Conservation (phyloP, 1,139 yeast species). For the Yamadazyma sp. region DNA sequence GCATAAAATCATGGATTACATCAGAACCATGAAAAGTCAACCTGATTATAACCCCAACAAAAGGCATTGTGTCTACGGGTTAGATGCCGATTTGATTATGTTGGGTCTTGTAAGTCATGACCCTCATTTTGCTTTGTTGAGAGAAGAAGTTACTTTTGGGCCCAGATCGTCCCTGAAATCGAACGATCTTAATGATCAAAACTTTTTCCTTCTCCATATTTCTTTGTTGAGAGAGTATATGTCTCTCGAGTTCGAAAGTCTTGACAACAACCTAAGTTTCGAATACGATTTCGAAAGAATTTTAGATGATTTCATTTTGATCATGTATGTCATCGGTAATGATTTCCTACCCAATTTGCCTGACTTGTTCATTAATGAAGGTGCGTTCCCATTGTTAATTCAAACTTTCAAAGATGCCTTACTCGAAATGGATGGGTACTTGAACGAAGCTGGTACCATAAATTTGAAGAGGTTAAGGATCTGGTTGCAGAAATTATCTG, state of each 20-base stretch:
- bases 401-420: constrained; percentile 85
- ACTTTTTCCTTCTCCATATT: constrained; percentile 78
- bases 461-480: constrained; percentile 67
- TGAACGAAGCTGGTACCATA: constrained; percentile 80
- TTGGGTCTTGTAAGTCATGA: constrained; percentile 94
- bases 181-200: constrained; percentile 72
- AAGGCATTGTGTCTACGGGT: constrained; percentile 91
- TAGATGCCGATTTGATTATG: constrained; percentile 97
- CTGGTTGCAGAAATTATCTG: constrained; percentile 71
- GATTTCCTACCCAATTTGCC: constrained; percentile 99
- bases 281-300: constrained; percentile 85
- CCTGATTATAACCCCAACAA: constrained; percentile 87
- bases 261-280: constrained; percentile 61
- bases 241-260: constrained; percentile 77
- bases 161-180: constrained; percentile 36
- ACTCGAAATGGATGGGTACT: constrained; percentile 75
- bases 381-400: constrained; percentile 89
- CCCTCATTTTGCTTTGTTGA: constrained; percentile 88
- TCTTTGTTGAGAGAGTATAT: constrained; percentile 88
- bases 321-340: constrained; percentile 94
- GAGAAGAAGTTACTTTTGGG: constrained; percentile 96
- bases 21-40: constrained; percentile 81
- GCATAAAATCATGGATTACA: constrained; percentile 94
- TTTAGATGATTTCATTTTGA: constrained; percentile 88
- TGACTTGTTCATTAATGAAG: constrained; percentile 87